phyloP scores from a whole-genome alignment of 202 grass and related monocot genomes.

The Zoysia matrella region DNA sequence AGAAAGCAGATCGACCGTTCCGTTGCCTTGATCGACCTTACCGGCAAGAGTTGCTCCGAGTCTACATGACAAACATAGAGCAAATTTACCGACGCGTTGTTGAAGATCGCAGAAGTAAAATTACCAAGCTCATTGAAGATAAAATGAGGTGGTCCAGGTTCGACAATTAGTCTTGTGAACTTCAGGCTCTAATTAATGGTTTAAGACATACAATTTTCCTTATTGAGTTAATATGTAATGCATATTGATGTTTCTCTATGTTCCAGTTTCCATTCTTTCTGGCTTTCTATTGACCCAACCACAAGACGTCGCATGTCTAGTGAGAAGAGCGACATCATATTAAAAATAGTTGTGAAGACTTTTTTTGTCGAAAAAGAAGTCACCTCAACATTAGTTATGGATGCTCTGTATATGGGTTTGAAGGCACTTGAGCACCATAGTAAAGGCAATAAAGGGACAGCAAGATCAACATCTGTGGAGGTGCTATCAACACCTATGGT shows the following conservation, averaged over 20 bases:
- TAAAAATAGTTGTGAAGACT: conserved; percentile 78
- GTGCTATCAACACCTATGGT: conserved; percentile 59
- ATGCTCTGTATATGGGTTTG: conserved; percentile 73
- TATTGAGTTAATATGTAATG: conserved; percentile 18
- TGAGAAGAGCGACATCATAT: conserved; percentile 65
- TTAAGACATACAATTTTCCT: background rate
- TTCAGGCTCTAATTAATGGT: background rate
- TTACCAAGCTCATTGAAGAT: conserved; percentile 68
- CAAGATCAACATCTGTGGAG: conserved; percentile 52
- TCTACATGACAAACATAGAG: conserved; percentile 80
- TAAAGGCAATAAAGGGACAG: conserved; percentile 42
- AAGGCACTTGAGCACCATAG: conserved; percentile 76
- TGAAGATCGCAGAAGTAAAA: conserved; percentile 64
- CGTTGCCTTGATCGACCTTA: conserved; percentile 74
- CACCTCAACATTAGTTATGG: conserved; percentile 91
- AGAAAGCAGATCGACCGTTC: conserved; percentile 78
- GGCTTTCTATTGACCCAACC: conserved; percentile 64
- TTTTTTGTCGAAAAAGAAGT: conserved; percentile 96
- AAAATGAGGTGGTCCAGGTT: conserved; percentile 81
- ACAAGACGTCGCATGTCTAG: conserved; percentile 65
- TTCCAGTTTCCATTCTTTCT: conserved; percentile 88
- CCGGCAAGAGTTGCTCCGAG: conserved; percentile 64
- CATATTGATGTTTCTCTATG: conserved; percentile 40
- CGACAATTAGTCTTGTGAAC: conserved; percentile 28
- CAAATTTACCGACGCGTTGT: conserved; percentile 77